Base-by-base conservation (phyloP, 495 filamentous ascomycete genomes). In the Aspergillus taichungensis region DNA sequence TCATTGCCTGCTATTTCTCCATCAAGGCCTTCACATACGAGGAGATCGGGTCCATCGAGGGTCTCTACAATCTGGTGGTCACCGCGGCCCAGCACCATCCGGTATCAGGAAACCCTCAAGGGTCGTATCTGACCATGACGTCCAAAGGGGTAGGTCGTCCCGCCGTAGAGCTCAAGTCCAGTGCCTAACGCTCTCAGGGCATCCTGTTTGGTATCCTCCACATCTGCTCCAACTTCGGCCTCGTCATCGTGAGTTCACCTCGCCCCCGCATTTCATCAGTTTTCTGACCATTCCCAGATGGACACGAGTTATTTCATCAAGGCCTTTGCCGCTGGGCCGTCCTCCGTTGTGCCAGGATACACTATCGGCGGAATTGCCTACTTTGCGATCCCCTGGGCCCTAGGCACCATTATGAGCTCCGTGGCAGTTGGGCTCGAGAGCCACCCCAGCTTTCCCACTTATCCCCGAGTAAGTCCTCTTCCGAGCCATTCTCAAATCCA, bases 111-210 rank as follows among this genome's bases (percentile, higher is more conserved):
- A 78, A 78, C 43, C 57, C 60, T 6, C 57, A 62, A 9, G 75
- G 72, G 6, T 67, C 63, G 3, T 76, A 72, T 45, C 53, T 78
- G 34, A 73, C 73, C 8, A 73, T 78, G 62, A 71, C 59, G 11
- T 73, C 67, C 1, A 66, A 72, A 37, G 61, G 70, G 30, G 72
- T 62, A 40, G 43, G 56, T 44, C 18, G 18, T 24, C 18, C 18
- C 18, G 4, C 18, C 18, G 18, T 4, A 24, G 18, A 24, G 2
- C 18, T 24, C 18, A 24, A 1, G 18, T 24, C 18, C 18, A 24
- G 18, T 24, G 4, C 18, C 18, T 24, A 24, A 24, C 4, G 18
- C 4, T 12, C 30, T 6, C 28, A 66, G 71, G 66, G 49, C 40
- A 67, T 61, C 43, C 43, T 71, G 3, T 71, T 75, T 41, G 69